Evolutionary conservation across 306 rosid genomes (phyloP), one percentile per base, ranked within the genome.

Genomic region (Cicer judaicum): DNA sequence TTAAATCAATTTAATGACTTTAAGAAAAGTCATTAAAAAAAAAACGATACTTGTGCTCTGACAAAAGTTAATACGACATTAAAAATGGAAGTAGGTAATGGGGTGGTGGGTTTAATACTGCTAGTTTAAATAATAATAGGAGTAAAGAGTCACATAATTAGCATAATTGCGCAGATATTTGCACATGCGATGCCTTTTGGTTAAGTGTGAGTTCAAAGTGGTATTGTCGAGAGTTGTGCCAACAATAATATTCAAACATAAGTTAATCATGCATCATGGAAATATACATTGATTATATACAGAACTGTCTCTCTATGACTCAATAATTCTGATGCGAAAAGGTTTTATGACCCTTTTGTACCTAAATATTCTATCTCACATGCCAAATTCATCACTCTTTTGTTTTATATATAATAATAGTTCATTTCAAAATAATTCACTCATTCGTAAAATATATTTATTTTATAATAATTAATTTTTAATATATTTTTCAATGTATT

Each of bases 301-400:
- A 2, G 21, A 40, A 29, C 48, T 50, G 40, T 34, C 49, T 49
- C 44, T 78, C 39, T 6, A 18, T 78, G 5, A 54, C 81, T 44
- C 64, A 13, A 19, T 19, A 73, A 69, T 72, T 77, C 12, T 44
- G 61, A 63, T 53, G 78, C 21, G 39, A 54, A 66, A 81, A 72
- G 52, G 62, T 42, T 43, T 12, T 8, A 46, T 59, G 60, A 46
- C 73, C 70, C 43, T 42, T 15, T 44, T 79, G 71, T 70, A 75
- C 71, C 59, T 77, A 67, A 60, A 88, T 96, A 92, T 88, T 89
- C 96, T 80, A 80, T 29, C 73, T 85, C 96, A 92, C 97, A 90
- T 92, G 97, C 88, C 40, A 59, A 21, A 49, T 85, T 68, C 84
- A 86, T 84, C 79, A 62, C 81, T 85, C 86, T 19, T 19, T 19